A percentile compares a stretch with the other conserved stretches of the same genome.
These are phyloP conservation scores for Keithomyces neogunnii DNA, from an alignment of 2,329 filamentous ascomycete species.

Conservation along the genomic window DNA sequence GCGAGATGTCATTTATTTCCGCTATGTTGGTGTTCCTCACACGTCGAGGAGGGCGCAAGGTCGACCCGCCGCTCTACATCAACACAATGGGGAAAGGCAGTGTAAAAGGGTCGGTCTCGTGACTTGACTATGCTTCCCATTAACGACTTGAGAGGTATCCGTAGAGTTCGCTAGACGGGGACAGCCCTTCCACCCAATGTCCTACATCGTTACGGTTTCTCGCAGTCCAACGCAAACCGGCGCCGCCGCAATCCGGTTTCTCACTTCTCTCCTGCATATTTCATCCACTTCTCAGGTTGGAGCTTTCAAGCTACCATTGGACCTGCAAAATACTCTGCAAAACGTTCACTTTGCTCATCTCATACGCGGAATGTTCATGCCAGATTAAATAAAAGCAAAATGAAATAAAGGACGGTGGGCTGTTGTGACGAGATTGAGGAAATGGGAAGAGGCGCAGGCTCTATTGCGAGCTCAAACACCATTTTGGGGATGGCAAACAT, in stretches of 20 bases:
- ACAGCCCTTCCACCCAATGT: neutral
- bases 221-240: conserved; percentile 11
- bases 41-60: too few relatives aligned
- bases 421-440: conserved; percentile 23
- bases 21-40: conserved; percentile 9
- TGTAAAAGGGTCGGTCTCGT: neutral
- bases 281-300: conserved; percentile 38
- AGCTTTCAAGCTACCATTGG: conserved; percentile 59
- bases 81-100: neutral
- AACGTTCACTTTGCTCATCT: conserved; percentile 15
- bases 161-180: conserved; percentile 4
- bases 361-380: conserved; percentile 25
- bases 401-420: conserved; percentile 19
- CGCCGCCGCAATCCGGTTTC: conserved; percentile 6
- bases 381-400: conserved; percentile 13
- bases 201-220: conserved; percentile 6
- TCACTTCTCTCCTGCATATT: conserved; percentile 11
- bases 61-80: conserved; percentile 1
- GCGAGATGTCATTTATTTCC: conserved; percentile 7
- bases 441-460: conserved; percentile 15
- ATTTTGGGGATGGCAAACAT: conserved; percentile 11
- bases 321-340: conserved; percentile 27
- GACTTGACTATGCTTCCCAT: conserved; percentile 4
- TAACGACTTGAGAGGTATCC: conserved; percentile 5
- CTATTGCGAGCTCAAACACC: conserved; percentile 13